phyloP scores from a whole-genome alignment of 2,329 filamentous ascomycete species.

The Aspergillus pseudoglaucus region DNA sequence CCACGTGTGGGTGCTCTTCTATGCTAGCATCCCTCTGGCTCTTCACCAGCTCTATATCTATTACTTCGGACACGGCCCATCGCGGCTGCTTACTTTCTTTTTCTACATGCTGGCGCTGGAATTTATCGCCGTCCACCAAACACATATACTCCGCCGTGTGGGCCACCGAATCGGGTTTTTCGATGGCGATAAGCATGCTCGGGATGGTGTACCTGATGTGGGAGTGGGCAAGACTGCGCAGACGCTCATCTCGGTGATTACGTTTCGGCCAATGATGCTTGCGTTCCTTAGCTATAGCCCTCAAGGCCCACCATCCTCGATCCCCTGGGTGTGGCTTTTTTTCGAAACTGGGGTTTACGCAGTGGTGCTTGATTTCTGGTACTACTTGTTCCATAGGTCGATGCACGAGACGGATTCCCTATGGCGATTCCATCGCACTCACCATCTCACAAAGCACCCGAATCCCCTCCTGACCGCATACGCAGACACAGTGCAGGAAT shows the following conservation, averaged over 20 bases:
- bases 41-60: slow-evolving; percentile 32
- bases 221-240: slow-evolving; percentile 25
- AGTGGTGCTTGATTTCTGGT: slow-evolving; percentile 37
- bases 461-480: slow-evolving; percentile 35
- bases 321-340: slow-evolving; percentile 30
- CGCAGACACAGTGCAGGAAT: slow-evolving; percentile 36
- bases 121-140: slow-evolving; percentile 32
- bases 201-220: slow-evolving; percentile 38
- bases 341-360: slow-evolving; percentile 34
- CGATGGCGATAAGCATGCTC: slow-evolving; percentile 39
- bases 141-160: slow-evolving; percentile 32
- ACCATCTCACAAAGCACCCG: slow-evolving; percentile 39
- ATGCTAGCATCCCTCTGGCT: slow-evolving; percentile 32
- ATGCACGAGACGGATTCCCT: slow-evolving; percentile 34
- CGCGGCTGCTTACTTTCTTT: slow-evolving; percentile 22
- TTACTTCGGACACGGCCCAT: slow-evolving; percentile 24
- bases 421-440: slow-evolving; percentile 38
- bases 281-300: slow-evolving; percentile 20
- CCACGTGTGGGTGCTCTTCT: slow-evolving; percentile 35
- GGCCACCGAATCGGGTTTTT: slow-evolving; percentile 37
- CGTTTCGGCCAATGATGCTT: slow-evolving; percentile 24
- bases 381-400: slow-evolving; percentile 27
- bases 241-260: slow-evolving; percentile 26
- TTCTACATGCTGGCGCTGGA: slow-evolving; percentile 37
- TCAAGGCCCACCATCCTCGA: slow-evolving; percentile 14